Percentiles rank a stretch among this genome's conserved stretches.
phyloP scores from a whole-genome alignment of 768 basidiomycete genomes.

The Collybia sp. region DNA sequence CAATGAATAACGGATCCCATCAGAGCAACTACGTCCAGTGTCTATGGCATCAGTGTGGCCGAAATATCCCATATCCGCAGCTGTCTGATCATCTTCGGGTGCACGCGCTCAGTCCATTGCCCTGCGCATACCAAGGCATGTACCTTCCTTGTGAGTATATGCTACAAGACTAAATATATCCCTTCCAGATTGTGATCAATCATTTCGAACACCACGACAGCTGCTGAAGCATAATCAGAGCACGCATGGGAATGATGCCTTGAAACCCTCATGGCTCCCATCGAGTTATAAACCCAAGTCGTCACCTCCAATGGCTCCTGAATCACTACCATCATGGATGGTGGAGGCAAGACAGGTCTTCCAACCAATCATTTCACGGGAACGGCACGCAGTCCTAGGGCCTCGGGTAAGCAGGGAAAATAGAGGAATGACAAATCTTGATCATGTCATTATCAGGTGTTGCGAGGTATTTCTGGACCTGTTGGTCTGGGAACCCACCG shows the following conservation, averaged over 20 bases:
- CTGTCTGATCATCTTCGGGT: constrained; percentile 45
- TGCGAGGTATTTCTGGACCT: constrained; percentile 20
- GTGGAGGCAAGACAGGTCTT: constrained; percentile 37
- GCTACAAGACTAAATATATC: background rate
- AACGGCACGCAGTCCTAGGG: constrained; percentile 45
- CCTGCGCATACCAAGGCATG: constrained; percentile 50
- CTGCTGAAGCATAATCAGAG: constrained; percentile 45
- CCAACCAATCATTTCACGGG: constrained; percentile 41
- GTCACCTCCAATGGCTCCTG: constrained; percentile 32
- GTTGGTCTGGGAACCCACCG: constrained; percentile 29
- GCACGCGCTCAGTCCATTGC: constrained; percentile 41
- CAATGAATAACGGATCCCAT: constrained; percentile 16
- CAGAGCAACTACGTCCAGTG: constrained; percentile 31
- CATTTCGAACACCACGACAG: constrained; percentile 40
- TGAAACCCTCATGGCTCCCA: constrained; percentile 32
- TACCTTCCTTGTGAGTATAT: constrained; percentile 3
- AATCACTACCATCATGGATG: constrained; percentile 44
- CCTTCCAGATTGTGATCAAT: constrained; percentile 46
- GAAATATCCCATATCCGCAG: constrained; percentile 29
- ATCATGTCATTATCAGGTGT: constrained; percentile 12
- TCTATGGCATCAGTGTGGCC: constrained; percentile 55
- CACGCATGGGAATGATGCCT: constrained; percentile 27
- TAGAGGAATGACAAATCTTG: background rate
- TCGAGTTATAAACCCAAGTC: constrained; percentile 19
- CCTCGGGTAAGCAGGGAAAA: constrained; percentile 42